These are phyloP conservation scores for Collybia mongolica DNA, from an alignment of 768 basidiomycete species.

Conservation along the genomic window DNA sequence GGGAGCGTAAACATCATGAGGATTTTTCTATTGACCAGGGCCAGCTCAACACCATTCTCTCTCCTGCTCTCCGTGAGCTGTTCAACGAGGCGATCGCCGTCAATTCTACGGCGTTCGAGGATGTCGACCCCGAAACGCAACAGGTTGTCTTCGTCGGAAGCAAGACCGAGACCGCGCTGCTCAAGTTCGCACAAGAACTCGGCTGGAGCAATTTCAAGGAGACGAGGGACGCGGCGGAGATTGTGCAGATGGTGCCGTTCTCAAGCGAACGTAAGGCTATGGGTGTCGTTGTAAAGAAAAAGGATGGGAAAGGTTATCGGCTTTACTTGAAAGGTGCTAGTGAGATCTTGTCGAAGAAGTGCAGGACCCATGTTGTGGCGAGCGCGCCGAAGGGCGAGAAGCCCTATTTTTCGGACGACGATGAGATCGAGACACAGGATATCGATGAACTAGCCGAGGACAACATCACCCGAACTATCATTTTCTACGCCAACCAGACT, in stretches of 20 bases:
- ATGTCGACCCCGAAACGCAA: conserved; percentile 59
- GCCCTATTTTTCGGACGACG: conserved; percentile 13
- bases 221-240: conserved; percentile 55
- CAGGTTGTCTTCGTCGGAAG: conserved; percentile 74
- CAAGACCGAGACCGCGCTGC: conserved; percentile 93
- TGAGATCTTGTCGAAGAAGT: conserved; percentile 85
- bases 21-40: conserved; percentile 90
- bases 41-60: conserved; percentile 63
- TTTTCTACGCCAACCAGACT: conserved; percentile 96
- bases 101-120: conserved; percentile 96
- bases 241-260: conserved; percentile 92
- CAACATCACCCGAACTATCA: conserved; percentile 91
- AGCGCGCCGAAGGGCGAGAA: conserved; percentile 25
- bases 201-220: conserved; percentile 72
- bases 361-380: conserved; percentile 73
- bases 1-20: conserved; percentile 42
- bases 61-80: conserved; percentile 57
- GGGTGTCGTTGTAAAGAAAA: conserved; percentile 79
- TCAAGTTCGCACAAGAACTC: conserved; percentile 81
- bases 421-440: conserved; percentile 49
- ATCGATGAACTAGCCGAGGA: conserved; percentile 71
- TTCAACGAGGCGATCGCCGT: conserved; percentile 86
- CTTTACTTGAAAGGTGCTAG: conserved; percentile 91
- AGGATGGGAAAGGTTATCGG: conserved; percentile 51
- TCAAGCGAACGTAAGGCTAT: conserved; percentile 92